Conservation (phyloP, 1,284 basidiomycete species). For the Puccinia sorghi region DNA sequence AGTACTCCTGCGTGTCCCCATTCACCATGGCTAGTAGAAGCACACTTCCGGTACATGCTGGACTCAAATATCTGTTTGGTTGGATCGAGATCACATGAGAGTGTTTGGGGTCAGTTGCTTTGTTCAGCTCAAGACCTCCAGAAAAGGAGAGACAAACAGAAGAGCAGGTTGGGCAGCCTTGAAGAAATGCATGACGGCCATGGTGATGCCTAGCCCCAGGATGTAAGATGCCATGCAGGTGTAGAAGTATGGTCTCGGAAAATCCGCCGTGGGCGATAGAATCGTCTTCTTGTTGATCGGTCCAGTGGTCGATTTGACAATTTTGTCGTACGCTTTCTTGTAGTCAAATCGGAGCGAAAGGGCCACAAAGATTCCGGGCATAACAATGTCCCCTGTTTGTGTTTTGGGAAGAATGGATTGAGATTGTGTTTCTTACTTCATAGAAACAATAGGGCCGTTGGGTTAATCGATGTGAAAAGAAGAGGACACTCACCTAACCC, state of each 20-base stretch:
- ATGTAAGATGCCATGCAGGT: slow-evolving; percentile 74
- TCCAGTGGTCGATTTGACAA: slow-evolving; percentile 22
- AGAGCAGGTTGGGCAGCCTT: slow-evolving; percentile 84
- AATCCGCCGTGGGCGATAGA: slow-evolving; percentile 56
- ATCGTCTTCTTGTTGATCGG: slow-evolving; percentile 44
- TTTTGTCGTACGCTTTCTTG: slow-evolving; percentile 55
- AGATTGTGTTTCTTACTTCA: not conserved
- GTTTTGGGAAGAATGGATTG: no score
- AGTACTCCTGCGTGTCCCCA: slow-evolving; percentile 67
- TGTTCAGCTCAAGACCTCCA: not conserved
- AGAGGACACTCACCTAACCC: slow-evolving; percentile 64
- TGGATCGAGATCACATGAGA: not conserved
- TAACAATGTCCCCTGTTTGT: slow-evolving; percentile 74
- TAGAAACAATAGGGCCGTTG: not conserved
- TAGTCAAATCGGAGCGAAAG: slow-evolving; percentile 86
- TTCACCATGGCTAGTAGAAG: slow-evolving; percentile 63
- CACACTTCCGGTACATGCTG: slow-evolving; percentile 70
- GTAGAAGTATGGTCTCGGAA: slow-evolving; percentile 76
- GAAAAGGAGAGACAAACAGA: slow-evolving; percentile 65
- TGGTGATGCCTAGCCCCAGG: slow-evolving; percentile 74
- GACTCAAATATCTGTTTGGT: slow-evolving; percentile 60
- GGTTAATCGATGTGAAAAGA: not conserved
- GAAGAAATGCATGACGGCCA: slow-evolving; percentile 82
- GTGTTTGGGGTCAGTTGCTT: not conserved
- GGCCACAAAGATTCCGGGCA: slow-evolving; percentile 79